Conservation (phyloP, 129 eudicot species). For the Centella asiatica region DNA sequence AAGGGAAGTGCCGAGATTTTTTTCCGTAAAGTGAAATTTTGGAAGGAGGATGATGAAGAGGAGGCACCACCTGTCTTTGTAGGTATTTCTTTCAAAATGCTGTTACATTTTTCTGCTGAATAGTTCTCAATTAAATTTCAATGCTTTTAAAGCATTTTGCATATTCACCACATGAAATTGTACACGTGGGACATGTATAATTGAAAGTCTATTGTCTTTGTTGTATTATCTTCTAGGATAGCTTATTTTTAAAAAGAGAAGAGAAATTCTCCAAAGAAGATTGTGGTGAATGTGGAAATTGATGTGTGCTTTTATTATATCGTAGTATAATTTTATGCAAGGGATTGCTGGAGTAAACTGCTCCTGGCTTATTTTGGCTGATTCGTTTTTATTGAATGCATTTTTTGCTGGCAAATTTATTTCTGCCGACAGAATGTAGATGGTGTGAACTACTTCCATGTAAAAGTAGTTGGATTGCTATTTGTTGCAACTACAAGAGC, state of each 20-base stretch:
- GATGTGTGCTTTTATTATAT: no score
- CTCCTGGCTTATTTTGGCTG: not conserved
- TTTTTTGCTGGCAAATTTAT: constrained; percentile 8
- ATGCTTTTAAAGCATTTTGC: not conserved
- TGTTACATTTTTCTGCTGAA: not conserved
- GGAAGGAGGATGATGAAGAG: constrained; percentile 90
- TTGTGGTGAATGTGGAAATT: not conserved
- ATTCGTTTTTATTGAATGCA: constrained; percentile 1
- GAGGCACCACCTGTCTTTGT: constrained; percentile 99
- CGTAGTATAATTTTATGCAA: not conserved
- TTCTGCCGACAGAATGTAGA: constrained; percentile 60
- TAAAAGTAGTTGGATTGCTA: constrained; percentile 86
- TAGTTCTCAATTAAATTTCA: not conserved
- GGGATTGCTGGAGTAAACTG: not conserved
- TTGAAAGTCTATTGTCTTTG: not conserved
- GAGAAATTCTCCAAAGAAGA: not conserved
- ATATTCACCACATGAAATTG: not conserved
- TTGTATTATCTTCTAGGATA: not conserved
- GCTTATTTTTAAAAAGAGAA: not conserved
- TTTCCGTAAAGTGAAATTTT: constrained; percentile 93
- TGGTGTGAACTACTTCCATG: constrained; percentile 98
- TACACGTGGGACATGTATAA: not conserved
- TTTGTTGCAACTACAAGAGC: constrained; percentile 95
- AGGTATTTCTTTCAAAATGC: constrained; percentile 47
- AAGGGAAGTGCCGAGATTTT: constrained; percentile 93